These are phyloP conservation scores for Candida andamanensis DNA, from an alignment of 805 yeast species.

Conservation along the genomic window DNA sequence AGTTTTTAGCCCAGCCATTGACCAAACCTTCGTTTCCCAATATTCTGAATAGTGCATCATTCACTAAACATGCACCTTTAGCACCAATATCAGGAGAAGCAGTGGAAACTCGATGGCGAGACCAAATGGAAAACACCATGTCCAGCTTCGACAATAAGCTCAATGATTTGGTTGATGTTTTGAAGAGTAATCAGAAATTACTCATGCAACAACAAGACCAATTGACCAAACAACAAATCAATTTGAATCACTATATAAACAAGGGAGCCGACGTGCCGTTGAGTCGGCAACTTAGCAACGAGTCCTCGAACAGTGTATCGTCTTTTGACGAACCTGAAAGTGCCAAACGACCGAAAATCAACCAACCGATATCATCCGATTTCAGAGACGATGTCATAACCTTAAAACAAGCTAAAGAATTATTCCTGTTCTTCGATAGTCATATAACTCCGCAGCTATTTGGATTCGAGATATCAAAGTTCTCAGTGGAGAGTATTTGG, in stretches of 20 bases:
- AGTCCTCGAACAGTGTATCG: conserved; percentile 2
- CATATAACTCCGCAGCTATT: conserved; percentile 60
- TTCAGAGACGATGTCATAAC: conserved; percentile 34
- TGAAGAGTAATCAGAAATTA: conserved; percentile 28
- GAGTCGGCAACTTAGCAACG: conserved; percentile 5
- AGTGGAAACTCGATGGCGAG: conserved; percentile 21
- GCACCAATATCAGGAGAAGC: too few species aligned
- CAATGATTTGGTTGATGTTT: conserved; percentile 31
- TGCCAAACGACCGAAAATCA: conserved; percentile 1
- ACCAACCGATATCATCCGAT: conserved; percentile 18
- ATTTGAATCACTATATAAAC: conserved; percentile 1
- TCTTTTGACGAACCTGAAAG: conserved; percentile 4
- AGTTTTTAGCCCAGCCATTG: too few species aligned
- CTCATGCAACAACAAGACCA: conserved; percentile 16
- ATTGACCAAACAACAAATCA: conserved; percentile 5
- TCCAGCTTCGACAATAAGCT: conserved; percentile 33
- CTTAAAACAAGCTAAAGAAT: conserved; percentile 39
- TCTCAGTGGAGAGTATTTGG: conserved; percentile 49
- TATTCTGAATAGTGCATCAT: too few species aligned
- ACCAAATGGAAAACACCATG: conserved; percentile 30
- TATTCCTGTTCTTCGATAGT: conserved; percentile 48
- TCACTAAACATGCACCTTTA: too few species aligned
- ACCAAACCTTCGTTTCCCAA: too few species aligned
- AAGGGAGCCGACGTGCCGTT: neutral
- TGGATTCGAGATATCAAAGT: conserved; percentile 55